Evolutionary conservation across 306 rosid genomes (phyloP), one percentile per base, ranked within the genome.

Genomic region (Castanea sativa): DNA sequence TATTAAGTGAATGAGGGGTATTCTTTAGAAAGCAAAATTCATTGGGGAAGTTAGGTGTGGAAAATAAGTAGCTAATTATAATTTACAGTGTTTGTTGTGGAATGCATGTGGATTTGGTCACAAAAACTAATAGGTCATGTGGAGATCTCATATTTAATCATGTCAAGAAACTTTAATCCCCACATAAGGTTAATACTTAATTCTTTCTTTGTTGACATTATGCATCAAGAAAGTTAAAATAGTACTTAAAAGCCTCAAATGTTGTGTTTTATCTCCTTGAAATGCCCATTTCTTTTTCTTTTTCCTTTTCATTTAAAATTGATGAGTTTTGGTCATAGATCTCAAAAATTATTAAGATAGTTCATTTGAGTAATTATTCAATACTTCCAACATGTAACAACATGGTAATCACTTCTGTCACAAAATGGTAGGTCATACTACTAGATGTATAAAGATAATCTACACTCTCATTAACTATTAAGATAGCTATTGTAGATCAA

Each of bases 81-180:
- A 63, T 63, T 14, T 63, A 2, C 13, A 63, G 20, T 63, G 9
- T 57, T 80, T 70, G 19, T 65, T 85, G 80, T 73, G 82, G 65
- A 80, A 63, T 77, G 74, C 83, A 93, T 98, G 98, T 93, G 78
- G 99, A 95, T 88, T 89, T 95, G 92, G 98, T 93, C 76, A 95
- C 99, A 3, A 98, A 90, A 88, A 93, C 99, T 80, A 98, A 93
- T 77, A 95, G 93, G 91, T 97, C 96, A 35, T 93, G 98, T 71
- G 99, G 93, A 83, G 97, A 90, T 49, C 89, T 93, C 82, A 92
- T 95, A 67, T 90, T 93, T 56, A 91, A 82, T 74, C 87, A 91
- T 81, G 98, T 95, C 83, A 90, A 90, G 86, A 77, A 91, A 75
- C 91, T 78, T 70, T 83, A 89, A 78, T 98, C 99, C 52, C 79